These are phyloP conservation scores for Didymella lethalis DNA, from an alignment of 2,329 filamentous ascomycete genomes.

Conservation along the genomic window DNA sequence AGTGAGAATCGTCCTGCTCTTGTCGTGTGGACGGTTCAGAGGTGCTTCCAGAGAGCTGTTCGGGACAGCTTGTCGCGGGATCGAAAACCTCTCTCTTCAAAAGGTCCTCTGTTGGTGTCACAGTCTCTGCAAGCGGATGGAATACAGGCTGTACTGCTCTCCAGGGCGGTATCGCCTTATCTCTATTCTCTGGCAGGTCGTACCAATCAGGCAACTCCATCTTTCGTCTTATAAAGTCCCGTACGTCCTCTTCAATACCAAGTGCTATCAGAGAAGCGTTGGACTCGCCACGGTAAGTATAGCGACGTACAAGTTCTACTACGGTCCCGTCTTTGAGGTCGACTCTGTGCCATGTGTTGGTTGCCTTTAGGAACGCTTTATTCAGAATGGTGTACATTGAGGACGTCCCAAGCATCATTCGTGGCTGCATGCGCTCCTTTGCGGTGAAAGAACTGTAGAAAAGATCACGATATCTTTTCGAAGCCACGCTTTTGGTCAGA, in stretches of 20 bases:
- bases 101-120: neutral
- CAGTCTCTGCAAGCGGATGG: neutral
- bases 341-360: too few species aligned
- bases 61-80: neutral
- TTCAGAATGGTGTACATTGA: too few species aligned
- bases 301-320: neutral
- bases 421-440: too few species aligned
- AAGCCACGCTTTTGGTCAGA: too few species aligned
- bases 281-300: neutral
- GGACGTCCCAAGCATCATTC: too few species aligned
- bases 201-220: neutral
- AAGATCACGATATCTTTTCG: too few species aligned
- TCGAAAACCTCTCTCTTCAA: neutral
- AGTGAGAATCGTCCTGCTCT: neutral
- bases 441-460: too few species aligned
- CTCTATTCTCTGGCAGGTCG: neutral
- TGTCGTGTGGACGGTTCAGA: neutral
- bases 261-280: neutral
- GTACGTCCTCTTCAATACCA: neutral
- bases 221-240: neutral
- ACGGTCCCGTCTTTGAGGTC: too few species aligned
- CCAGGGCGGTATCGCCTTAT: neutral
- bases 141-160: neutral
- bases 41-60: neutral
- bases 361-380: too few species aligned